A percentile compares a stretch with the other conserved stretches of the same genome.
phyloP scores from a whole-genome alignment of 371 early-diverging fungal species.

The Lichtheimia ornata region DNA sequence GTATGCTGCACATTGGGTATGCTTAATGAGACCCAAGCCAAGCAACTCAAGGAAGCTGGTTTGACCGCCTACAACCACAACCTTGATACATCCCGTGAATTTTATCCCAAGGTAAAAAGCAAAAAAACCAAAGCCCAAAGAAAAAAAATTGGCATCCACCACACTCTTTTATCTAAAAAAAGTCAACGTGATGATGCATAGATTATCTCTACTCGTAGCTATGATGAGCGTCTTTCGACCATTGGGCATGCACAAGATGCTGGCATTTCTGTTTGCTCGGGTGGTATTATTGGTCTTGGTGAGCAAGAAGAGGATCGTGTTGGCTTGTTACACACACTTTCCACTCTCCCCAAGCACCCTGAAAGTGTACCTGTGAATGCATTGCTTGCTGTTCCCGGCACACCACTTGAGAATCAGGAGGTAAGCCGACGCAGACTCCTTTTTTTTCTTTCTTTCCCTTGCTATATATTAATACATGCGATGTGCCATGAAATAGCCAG shows the following conservation, averaged over 20 bases:
- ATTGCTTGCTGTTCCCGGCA: slow-evolving; percentile 81
- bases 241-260: slow-evolving; percentile 78
- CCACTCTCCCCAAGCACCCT: slow-evolving; percentile 79
- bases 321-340: slow-evolving; percentile 76
- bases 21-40: slow-evolving; percentile 78
- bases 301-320: slow-evolving; percentile 78
- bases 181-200: neutral
- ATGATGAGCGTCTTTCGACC: slow-evolving; percentile 81
- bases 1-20: slow-evolving; percentile 90
- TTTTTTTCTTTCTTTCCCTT: neutral
- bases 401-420: slow-evolving; percentile 80
- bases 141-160: neutral
- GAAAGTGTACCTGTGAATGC: slow-evolving; percentile 87
- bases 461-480: neutral
- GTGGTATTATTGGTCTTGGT: slow-evolving; percentile 88
- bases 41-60: slow-evolving; percentile 80
- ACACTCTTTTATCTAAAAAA: neutral
- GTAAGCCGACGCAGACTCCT: slow-evolving; percentile 21
- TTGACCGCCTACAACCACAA: slow-evolving; percentile 93
- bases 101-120: slow-evolving; percentile 68
- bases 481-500: slow-evolving; percentile 50
- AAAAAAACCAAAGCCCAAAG: neutral
- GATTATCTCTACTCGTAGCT: slow-evolving; percentile 84
- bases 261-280: slow-evolving; percentile 87
- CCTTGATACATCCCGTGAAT: slow-evolving; percentile 83